phyloP scores from a whole-genome alignment of 495 filamentous ascomycete species.

The Daldinia childiae region DNA sequence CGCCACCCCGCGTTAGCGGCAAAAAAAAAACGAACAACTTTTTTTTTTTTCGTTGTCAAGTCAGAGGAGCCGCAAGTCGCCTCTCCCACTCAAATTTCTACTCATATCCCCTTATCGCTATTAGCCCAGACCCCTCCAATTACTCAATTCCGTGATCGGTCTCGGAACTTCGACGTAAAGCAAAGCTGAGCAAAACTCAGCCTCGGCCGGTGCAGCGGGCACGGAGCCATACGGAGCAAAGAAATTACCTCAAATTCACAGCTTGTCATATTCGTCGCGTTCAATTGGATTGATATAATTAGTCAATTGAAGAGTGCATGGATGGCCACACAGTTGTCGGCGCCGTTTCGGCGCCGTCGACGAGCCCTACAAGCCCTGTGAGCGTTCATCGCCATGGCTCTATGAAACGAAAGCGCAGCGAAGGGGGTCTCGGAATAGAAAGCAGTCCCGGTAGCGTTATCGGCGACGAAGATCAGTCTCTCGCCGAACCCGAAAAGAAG shows the following conservation, averaged over 20 bases:
- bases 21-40: conserved; percentile 33
- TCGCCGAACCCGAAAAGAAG: conserved; percentile 68
- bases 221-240: conserved; percentile 34
- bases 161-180: conserved; percentile 31
- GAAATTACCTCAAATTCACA: conserved; percentile 37
- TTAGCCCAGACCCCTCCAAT: conserved; percentile 40
- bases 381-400: conserved; percentile 57
- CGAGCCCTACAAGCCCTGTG: conserved; percentile 53
- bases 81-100: conserved; percentile 19
- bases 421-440: conserved; percentile 54
- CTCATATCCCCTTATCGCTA: conserved; percentile 37
- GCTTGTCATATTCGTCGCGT: conserved; percentile 41
- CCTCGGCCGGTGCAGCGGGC: conserved; percentile 39
- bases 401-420: conserved; percentile 60
- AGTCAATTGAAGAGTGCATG: conserved; percentile 50
- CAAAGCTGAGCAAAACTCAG: conserved; percentile 32
- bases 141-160: conserved; percentile 45
- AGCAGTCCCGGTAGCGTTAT: conserved; percentile 74
- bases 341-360: conserved; percentile 50
- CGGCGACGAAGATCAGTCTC: conserved; percentile 70
- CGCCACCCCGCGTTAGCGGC: conserved; percentile 40
- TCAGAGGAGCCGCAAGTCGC: conserved; percentile 23
- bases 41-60: conserved; percentile 14
- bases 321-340: conserved; percentile 52
- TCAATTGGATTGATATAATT: conserved; percentile 37